phyloP scores from a whole-genome alignment of 345 rosid genomes.

The Odontarrhena argentea region DNA sequence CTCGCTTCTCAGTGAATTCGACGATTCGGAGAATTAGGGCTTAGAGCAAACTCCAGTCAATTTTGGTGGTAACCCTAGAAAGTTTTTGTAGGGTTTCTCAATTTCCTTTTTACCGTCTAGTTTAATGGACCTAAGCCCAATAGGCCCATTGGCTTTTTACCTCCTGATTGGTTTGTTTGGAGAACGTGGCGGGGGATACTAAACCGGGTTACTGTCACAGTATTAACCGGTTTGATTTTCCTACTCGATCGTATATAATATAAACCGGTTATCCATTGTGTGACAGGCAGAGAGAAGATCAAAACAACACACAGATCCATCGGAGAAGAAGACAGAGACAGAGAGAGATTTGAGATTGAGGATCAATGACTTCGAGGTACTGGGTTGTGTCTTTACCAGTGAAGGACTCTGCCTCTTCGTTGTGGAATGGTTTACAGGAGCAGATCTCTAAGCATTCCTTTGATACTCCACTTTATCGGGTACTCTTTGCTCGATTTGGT shows the following conservation, averaged over 20 bases:
- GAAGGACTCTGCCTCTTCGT: constrained; percentile 70
- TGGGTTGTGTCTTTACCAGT: constrained; percentile 93
- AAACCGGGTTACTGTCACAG: constrained; percentile 26
- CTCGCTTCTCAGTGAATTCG: neutral
- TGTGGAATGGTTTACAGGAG: constrained; percentile 81
- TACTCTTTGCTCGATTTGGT: constrained; percentile 36
- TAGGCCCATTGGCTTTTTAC: neutral
- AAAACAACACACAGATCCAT: constrained; percentile 32
- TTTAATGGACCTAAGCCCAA: constrained; percentile 17
- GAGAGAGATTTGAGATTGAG: constrained; percentile 18
- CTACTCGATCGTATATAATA: neutral
- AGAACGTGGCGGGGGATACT: constrained; percentile 35
- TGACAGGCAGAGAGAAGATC: constrained; percentile 39
- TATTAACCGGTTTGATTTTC: constrained; percentile 24
- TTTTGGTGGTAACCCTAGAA: constrained; percentile 27
- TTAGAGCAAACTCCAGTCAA: constrained; percentile 15
- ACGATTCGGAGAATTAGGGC: constrained; percentile 24
- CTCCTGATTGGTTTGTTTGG: neutral
- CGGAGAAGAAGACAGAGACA: constrained; percentile 28
- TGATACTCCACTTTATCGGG: constrained; percentile 96
- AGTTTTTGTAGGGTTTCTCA: constrained; percentile 35
- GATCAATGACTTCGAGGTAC: constrained; percentile 81
- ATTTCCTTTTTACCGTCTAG: neutral
- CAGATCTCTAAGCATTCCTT: constrained; percentile 95
- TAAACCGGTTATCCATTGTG: constrained; percentile 39